phyloP scores from a whole-genome alignment of 2,329 filamentous ascomycete genomes.

The Fusarium pininemorale region DNA sequence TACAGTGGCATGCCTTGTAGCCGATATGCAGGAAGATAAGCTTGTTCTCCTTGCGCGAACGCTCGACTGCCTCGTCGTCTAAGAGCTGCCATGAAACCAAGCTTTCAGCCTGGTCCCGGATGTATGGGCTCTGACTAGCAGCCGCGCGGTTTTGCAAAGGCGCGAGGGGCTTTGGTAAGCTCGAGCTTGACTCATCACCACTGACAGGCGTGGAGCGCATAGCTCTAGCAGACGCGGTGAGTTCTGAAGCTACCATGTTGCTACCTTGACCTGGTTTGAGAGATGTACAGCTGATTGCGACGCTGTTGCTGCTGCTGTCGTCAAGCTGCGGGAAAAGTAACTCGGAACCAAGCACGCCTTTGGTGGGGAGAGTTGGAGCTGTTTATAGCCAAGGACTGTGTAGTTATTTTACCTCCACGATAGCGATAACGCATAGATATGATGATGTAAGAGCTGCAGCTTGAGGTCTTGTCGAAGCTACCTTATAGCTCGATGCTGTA shows the following conservation, averaged over 20 bases:
- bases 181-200: conserved; percentile 26
- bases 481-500: neutral
- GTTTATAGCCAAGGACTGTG: neutral
- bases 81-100: conserved; percentile 93
- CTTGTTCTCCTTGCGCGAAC: conserved; percentile 84
- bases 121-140: conserved; percentile 60
- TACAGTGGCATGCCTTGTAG: conserved; percentile 95
- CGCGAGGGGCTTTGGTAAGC: conserved; percentile 34
- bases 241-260: conserved; percentile 51
- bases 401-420: conserved; percentile 2
- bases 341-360: conserved; percentile 2
- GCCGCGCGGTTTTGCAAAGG: conserved; percentile 49
- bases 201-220: conserved; percentile 43
- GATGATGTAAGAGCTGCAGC: conserved; percentile 28
- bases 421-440: conserved; percentile 12
- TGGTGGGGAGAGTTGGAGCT: conserved; percentile 16
- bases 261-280: neutral
- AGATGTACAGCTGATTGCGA: neutral
- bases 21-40: conserved; percentile 94
- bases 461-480: neutral
- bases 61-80: conserved; percentile 76
- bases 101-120: conserved; percentile 80
- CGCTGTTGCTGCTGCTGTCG: conserved; percentile 4
- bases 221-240: conserved; percentile 49
- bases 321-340: conserved; percentile 7